These are phyloP conservation scores for Pichiaceae sp. DNA, from an alignment of 1,139 yeast genomes.

Conservation along the genomic window DNA sequence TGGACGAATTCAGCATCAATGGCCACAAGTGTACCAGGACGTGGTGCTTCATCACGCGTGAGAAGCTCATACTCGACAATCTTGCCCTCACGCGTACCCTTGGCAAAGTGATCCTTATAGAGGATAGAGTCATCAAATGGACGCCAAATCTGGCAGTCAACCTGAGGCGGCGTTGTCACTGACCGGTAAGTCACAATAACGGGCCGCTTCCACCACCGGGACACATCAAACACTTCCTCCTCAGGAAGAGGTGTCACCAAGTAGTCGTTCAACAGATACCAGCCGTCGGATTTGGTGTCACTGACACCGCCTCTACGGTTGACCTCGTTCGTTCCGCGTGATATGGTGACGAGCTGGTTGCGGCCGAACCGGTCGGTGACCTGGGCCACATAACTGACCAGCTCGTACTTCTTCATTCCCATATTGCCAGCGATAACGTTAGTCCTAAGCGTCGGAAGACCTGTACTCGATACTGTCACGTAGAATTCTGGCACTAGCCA, in stretches of 20 bases:
- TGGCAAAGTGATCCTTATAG: slow-evolving; percentile 69
- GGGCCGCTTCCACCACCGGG: slow-evolving; percentile 78
- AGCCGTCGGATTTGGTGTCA: slow-evolving; percentile 26
- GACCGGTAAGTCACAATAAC: slow-evolving; percentile 63
- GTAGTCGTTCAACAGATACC: slow-evolving; percentile 91
- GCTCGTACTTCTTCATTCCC: slow-evolving; percentile 33
- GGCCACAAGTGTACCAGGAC: slow-evolving; percentile 71
- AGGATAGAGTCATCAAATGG: slow-evolving; percentile 54
- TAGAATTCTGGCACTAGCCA: slow-evolving; percentile 61
- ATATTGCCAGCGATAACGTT: slow-evolving; percentile 24
- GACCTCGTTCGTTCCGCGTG: slow-evolving; percentile 15
- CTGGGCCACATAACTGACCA: slow-evolving; percentile 64
- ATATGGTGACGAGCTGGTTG: slow-evolving; percentile 51
- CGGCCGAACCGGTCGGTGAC: slow-evolving; percentile 51
- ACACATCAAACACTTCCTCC: slow-evolving; percentile 59
- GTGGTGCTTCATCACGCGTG: slow-evolving; percentile 62
- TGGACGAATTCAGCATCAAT: slow-evolving; percentile 96
- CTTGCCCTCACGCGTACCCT: slow-evolving; percentile 54
- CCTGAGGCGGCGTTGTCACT: slow-evolving; percentile 26
- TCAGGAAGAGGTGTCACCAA: slow-evolving; percentile 72
- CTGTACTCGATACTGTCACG: slow-evolving; percentile 16
- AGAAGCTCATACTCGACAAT: slow-evolving; percentile 58
- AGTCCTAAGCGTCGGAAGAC: slow-evolving; percentile 18
- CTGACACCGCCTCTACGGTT: slow-evolving; percentile 8
- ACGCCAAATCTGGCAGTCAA: slow-evolving; percentile 34